Evolutionary conservation across 768 basidiomycete genomes (phyloP).

Genomic region (Antrodiella citrinella): DNA sequence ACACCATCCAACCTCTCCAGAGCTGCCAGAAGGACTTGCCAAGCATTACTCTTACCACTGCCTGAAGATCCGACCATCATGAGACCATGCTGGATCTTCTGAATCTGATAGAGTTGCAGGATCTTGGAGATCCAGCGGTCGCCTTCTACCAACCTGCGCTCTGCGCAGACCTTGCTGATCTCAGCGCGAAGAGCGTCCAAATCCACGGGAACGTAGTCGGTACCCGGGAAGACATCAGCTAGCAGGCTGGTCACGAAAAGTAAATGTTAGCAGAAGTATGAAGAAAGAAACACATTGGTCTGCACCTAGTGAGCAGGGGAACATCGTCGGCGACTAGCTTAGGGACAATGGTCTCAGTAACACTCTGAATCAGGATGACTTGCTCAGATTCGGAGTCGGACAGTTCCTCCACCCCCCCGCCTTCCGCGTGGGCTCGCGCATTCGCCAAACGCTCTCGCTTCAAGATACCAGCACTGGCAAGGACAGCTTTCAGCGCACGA

Average conservation of each 20-base stretch:
- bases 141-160: slow-evolving; percentile 78
- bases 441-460: slow-evolving; percentile 80
- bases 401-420: slow-evolving; percentile 39
- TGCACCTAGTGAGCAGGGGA: slow-evolving; percentile 82
- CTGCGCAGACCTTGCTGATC: slow-evolving; percentile 79
- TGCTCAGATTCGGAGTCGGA: slow-evolving; percentile 81
- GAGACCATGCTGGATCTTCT: slow-evolving; percentile 98
- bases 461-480: slow-evolving; percentile 94
- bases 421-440: slow-evolving; percentile 31
- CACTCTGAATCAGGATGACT: slow-evolving; percentile 96
- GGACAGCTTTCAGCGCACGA: slow-evolving; percentile 92
- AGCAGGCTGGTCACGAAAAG: slow-evolving; percentile 51
- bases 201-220: slow-evolving; percentile 85
- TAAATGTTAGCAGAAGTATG: slow-evolving; percentile 3
- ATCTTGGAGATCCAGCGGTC: slow-evolving; percentile 94
- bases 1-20: slow-evolving; percentile 85
- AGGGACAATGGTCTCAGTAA: slow-evolving; percentile 96
- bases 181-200: slow-evolving; percentile 78
- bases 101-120: slow-evolving; percentile 96
- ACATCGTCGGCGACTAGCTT: slow-evolving; percentile 98
- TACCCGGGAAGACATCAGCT: slow-evolving; percentile 95
- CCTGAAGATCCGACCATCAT: slow-evolving; percentile 99
- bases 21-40: slow-evolving; percentile 89
- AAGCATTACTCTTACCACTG: slow-evolving; percentile 93
- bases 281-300: slow-evolving; percentile 1